phyloP scores from a whole-genome alignment of 1,139 yeast species.

The Candida glucosophila region DNA sequence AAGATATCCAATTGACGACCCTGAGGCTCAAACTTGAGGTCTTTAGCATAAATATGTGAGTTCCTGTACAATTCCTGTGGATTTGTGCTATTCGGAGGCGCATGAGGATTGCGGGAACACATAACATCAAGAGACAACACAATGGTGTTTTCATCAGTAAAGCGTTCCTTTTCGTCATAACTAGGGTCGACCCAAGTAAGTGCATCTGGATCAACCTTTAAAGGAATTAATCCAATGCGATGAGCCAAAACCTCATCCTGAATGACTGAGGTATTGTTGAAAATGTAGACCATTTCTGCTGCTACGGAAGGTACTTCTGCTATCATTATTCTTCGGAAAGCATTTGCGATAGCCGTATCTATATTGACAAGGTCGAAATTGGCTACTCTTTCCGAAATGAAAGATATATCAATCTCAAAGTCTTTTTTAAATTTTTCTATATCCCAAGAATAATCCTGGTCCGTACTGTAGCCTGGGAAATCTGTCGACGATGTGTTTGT shows the following conservation, averaged over 20 bases:
- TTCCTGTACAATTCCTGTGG: slow-evolving; percentile 79
- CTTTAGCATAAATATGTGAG: slow-evolving; percentile 80
- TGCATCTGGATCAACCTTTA: slow-evolving; percentile 86
- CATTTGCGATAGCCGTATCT: slow-evolving; percentile 91
- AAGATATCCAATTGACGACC: slow-evolving; percentile 73
- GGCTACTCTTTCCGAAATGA: slow-evolving; percentile 60
- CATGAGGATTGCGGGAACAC: slow-evolving; percentile 80
- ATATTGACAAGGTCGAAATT: slow-evolving; percentile 81
- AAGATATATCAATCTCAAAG: slow-evolving; percentile 63
- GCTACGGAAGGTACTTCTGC: slow-evolving; percentile 96
- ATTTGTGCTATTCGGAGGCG: slow-evolving; percentile 70
- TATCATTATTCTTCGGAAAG: slow-evolving; percentile 94
- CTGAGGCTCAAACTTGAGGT: slow-evolving; percentile 83
- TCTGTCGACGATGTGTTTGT: slow-evolving; percentile 82
- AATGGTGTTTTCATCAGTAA: slow-evolving; percentile 81
- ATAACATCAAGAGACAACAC: slow-evolving; percentile 74
- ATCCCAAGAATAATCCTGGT: slow-evolving; percentile 73
- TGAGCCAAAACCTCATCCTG: slow-evolving; percentile 97
- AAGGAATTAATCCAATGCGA: slow-evolving; percentile 86
- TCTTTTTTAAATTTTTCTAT: slow-evolving; percentile 66
- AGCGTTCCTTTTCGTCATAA: slow-evolving; percentile 58
- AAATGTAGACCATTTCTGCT: slow-evolving; percentile 80
- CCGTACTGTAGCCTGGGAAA: slow-evolving; percentile 71
- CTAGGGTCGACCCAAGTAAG: slow-evolving; percentile 66
- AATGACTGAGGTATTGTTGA: slow-evolving; percentile 90